Evolutionary conservation across 2,329 filamentous ascomycete genomes (phyloP), one percentile per base, ranked within the genome.

Genomic region (Calonectria pteridis): DNA sequence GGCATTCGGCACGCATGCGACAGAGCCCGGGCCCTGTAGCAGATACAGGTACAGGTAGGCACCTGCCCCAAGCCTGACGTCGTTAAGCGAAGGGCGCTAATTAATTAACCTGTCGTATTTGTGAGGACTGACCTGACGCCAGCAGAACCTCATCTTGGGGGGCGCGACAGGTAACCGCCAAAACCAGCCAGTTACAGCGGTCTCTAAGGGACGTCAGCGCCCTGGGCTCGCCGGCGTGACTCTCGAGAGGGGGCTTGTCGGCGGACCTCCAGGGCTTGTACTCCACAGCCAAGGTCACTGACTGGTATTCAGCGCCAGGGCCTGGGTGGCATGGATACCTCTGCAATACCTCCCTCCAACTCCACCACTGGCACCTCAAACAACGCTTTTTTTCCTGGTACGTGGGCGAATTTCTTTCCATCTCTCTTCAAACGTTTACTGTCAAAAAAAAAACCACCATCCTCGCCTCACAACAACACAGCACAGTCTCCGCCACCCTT

Each of bases 391-490:
- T 67, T 62, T 55, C 55, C 50, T 28, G 50, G 59, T 64, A 64
- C 62, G 65, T 65, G 63, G 70, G 62, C 68, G 73, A 66, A 73
- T 70, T 75, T 73, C 68, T 69, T 75, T 71, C 68, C 63, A 67
- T 69, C 73, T 53, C 53, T 58, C 33, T 73, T 69, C 58, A 73
- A 73, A 72, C 65, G 55, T 66, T 55, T 65, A 64, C 62, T 62
- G n/a, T 58, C 73, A 67, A 70, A 70, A 73, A 75, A 71, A 71
- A 70, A 71, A 73, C 69, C 73, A 71, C 67, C 71, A 75, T 33
- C 43, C 35, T 71, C 73, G 49, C 70, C 64, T 73, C 67, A 66
- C 51, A 31, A 66, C 55, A 43, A 20, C 65, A 51, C 50, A 51
- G 20, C 63, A 43, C 64, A 62, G 35, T 35, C 37, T 51, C 51